Evolutionary conservation across 148 eudicot species (phyloP).

Genomic region (Dianthus caryophyllus): DNA sequence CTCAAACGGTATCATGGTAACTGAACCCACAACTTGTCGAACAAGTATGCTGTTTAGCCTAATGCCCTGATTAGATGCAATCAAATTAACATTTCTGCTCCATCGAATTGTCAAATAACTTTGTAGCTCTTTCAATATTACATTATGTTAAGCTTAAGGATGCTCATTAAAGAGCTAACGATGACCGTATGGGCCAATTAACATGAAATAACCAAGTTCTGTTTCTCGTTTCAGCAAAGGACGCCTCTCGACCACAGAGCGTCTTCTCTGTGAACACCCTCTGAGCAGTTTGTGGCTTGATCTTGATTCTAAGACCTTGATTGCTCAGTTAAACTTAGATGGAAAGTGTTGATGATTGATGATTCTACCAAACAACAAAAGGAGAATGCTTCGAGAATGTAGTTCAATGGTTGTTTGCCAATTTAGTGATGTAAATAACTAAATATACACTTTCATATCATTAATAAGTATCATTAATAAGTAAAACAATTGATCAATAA

Average conservation of each 20-base stretch:
- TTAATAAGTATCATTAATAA: background rate
- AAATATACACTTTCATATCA: too few relatives aligned
- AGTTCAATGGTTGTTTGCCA: background rate
- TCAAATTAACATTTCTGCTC: background rate
- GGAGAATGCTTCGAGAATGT: background rate
- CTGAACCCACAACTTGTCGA: too few relatives aligned
- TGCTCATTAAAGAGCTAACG: background rate
- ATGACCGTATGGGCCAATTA: background rate
- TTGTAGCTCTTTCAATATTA: background rate
- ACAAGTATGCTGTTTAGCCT: background rate
- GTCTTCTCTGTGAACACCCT: slow-evolving; percentile 26
- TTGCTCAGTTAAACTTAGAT: background rate
- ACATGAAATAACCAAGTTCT: background rate
- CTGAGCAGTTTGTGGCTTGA: background rate
- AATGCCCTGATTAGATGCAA: background rate
- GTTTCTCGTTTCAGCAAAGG: slow-evolving; percentile 58
- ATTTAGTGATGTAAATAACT: background rate
- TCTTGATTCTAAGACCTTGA: background rate
- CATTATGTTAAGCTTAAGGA: background rate
- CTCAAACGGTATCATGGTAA: too few relatives aligned
- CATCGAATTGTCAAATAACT: background rate
- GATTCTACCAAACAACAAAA: background rate
- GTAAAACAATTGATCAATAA: too few relatives aligned
- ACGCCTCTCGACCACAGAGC: slow-evolving; percentile 56
- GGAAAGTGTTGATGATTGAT: background rate